Percentiles rank a stretch among this genome's conserved stretches.
phyloP scores from a whole-genome alignment of 768 basidiomycete species.

The Calocybe cyanea region DNA sequence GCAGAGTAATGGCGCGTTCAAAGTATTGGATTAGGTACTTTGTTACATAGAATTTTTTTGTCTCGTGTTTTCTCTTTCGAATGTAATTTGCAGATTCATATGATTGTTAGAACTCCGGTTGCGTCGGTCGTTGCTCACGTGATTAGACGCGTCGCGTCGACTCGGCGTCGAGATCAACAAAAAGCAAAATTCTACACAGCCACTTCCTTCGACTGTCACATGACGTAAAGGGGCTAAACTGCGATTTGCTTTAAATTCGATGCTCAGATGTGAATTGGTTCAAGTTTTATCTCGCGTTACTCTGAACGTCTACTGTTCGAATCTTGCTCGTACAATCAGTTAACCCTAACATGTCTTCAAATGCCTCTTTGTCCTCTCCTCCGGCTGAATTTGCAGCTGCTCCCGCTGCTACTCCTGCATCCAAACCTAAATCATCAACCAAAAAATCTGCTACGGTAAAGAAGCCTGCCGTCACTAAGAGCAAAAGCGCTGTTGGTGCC shows the following conservation, averaged over 20 bases:
- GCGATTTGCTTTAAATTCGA: no score
- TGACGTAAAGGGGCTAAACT: no score
- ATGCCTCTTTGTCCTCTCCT: slow-evolving; percentile 21
- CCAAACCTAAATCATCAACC: slow-evolving; percentile 18
- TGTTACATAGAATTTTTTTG: no score
- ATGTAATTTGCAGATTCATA: no score
- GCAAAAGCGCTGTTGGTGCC: slow-evolving; percentile 12
- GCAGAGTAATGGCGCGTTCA: slow-evolving; percentile 67
- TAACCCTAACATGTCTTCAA: slow-evolving; percentile 22
- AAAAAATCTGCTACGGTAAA: slow-evolving; percentile 18
- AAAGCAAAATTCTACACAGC: slow-evolving; percentile 36
- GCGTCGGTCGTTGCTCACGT: no score
- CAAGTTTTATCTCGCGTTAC: no score
- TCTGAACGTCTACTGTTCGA: no score
- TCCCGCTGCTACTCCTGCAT: slow-evolving; percentile 12
- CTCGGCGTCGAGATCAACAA: slow-evolving; percentile 29
- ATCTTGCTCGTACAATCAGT: no score
- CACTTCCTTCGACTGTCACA: slow-evolving; percentile 26
- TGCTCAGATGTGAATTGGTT: no score
- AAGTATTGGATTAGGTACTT: slow-evolving; percentile 20
- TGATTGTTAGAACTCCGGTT: no score
- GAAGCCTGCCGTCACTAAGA: slow-evolving; percentile 17
- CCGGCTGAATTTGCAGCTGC: slow-evolving; percentile 17
- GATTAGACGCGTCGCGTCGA: no score
- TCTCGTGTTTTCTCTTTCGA: no score